Conservation (phyloP, 2,329 filamentous ascomycete genomes). For the Teratosphaeria gauchensis region DNA sequence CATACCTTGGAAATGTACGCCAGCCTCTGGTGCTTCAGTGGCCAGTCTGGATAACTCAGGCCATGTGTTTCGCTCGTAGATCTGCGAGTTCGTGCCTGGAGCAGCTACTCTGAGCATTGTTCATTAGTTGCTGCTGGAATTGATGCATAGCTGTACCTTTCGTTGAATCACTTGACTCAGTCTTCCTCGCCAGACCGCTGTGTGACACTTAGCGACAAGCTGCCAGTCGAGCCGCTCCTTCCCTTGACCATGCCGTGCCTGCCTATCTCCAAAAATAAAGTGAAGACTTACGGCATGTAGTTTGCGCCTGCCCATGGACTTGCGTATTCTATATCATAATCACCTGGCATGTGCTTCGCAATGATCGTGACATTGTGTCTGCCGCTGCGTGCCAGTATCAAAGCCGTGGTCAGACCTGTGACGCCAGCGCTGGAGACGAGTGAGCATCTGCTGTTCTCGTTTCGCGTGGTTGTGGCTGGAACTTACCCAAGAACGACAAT, state of each 20-base stretch:
- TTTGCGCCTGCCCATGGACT: slow-evolving; percentile 86
- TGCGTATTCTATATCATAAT: slow-evolving; percentile 84
- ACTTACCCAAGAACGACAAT: slow-evolving; percentile 42
- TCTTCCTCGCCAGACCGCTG: background rate
- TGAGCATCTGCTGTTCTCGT: slow-evolving; percentile 2
- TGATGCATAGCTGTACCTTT: background rate
- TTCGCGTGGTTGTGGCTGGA: slow-evolving; percentile 1
- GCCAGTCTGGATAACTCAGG: slow-evolving; percentile 34
- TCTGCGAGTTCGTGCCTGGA: slow-evolving; percentile 29
- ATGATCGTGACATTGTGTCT: slow-evolving; percentile 57
- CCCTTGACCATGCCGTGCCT: background rate
- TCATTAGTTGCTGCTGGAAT: background rate
- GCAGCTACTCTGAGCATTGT: slow-evolving; percentile 28
- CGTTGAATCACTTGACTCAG: background rate
- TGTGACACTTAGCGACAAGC: background rate
- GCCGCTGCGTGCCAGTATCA: slow-evolving; percentile 48
- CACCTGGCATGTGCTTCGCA: slow-evolving; percentile 85
- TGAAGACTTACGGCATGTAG: slow-evolving; percentile 45
- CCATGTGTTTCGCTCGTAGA: slow-evolving; percentile 37
- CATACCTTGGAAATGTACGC: slow-evolving; percentile 61
- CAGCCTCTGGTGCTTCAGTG: slow-evolving; percentile 61
- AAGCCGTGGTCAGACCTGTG: slow-evolving; percentile 55
- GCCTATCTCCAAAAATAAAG: background rate
- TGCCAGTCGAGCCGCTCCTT: background rate
- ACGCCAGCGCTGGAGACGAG: slow-evolving; percentile 44